A percentile compares a stretch with the other conserved stretches of the same genome.
Evolutionary conservation across 2,329 filamentous ascomycete species (phyloP).

Genomic region (Colletotrichum agaves): DNA sequence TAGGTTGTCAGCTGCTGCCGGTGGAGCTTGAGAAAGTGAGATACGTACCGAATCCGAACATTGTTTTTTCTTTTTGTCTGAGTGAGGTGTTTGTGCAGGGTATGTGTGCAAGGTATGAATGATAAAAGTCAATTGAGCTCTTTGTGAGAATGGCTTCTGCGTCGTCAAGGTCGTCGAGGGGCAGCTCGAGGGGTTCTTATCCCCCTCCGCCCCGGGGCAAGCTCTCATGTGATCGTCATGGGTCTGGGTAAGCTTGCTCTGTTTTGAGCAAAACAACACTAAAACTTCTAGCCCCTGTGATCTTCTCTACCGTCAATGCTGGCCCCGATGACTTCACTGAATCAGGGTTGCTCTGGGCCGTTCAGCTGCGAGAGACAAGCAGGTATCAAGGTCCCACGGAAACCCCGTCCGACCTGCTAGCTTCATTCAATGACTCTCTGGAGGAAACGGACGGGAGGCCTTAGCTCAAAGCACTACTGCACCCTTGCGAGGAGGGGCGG

Average conservation of each 20-base stretch:
- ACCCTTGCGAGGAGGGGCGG: conserved; percentile 2
- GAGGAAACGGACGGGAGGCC: conserved; percentile 16
- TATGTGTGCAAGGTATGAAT: no score
- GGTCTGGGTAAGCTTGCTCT: conserved; percentile 16
- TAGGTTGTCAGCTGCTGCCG: background rate
- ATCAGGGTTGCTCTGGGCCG: background rate
- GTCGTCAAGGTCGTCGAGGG: background rate
- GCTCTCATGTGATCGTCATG: conserved; percentile 31
- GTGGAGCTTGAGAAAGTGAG: background rate
- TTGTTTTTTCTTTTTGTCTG: conserved; percentile 15
- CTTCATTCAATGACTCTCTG: background rate
- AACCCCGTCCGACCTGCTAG: background rate
- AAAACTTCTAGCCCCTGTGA: conserved; percentile 6
- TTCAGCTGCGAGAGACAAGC: background rate
- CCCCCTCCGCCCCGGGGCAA: background rate
- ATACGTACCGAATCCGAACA: conserved; percentile 38
- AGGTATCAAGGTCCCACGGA: background rate
- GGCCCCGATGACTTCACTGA: background rate
- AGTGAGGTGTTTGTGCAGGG: background rate
- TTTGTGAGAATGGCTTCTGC: rapidly evolving
- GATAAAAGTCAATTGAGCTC: background rate
- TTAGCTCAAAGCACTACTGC: background rate
- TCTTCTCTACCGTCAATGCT: background rate
- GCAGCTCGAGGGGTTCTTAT: conserved; percentile 34
- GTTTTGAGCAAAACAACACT: conserved; percentile 12